Base-by-base conservation (phyloP, 495 filamentous ascomycete species). In the Penicillium angulare region DNA sequence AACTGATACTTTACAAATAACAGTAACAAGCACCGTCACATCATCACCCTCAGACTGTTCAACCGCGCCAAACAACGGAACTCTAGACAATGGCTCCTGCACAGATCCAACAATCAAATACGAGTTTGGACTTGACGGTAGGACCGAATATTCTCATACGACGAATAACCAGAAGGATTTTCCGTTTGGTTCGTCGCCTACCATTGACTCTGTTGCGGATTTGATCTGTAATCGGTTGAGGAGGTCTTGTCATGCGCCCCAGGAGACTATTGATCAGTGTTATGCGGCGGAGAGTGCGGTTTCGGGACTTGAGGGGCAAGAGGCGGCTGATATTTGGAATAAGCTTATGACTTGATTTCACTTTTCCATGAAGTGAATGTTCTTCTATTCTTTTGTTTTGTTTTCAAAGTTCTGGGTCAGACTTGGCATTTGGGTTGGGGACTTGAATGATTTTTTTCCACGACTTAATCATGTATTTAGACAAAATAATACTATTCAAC, bases 281-380 rank as follows among this genome's bases (percentile, higher is more conserved):
- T 49, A 77, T 21, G 52, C 56, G 22, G 79, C 71, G 8, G 60
- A 74, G 26, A 47, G 64, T 10, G 75, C 76, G 31, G 72, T 74
- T 8, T 49, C 54, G 5, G 52, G 56, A 15, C 34, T 62, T 17
- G 58, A 45, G n/a, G 73, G 66, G 0, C 77, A 84, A 67, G 79
- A 73, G 18, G 78, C 82, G 23, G 81, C 83, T n/a, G 73, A 82
- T 70, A 75, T 77, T 1, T 85, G 84, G 57, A 84, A 85, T 60
- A 35, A 43, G 17, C 27, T 65, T 29, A 62, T 57, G 59, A 49
- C 52, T 8, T 63, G 36, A 45, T 34, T 16, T 32, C n/a, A n/a
- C n/a, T n/a, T n/a, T n/a, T n/a, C n/a, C n/a, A n/a, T n/a, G n/a
- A n/a, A n/a, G n/a, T 32, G 7, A 32, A 10, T 29, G 21, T 18